phyloP scores from a whole-genome alignment of 176 grass and related monocot genomes.

The Lolium rigidum region DNA sequence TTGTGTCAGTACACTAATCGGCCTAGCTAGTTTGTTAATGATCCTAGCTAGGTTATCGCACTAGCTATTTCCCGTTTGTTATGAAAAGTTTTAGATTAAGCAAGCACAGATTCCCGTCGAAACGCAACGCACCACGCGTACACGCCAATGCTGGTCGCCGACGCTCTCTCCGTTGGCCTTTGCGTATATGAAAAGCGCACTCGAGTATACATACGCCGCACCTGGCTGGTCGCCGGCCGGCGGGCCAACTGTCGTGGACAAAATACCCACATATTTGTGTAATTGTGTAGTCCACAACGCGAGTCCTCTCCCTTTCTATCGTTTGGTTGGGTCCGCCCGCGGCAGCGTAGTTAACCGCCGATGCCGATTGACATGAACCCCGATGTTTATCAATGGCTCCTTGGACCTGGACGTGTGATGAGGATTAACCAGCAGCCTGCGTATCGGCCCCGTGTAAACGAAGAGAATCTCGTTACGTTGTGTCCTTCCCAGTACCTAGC shows the following conservation, averaged over 20 bases:
- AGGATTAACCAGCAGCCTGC: no score
- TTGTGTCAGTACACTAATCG: neutral
- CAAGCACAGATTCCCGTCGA: neutral
- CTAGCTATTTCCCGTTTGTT: no score
- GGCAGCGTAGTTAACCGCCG: neutral
- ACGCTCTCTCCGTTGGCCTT: neutral
- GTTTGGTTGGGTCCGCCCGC: neutral
- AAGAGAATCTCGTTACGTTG: neutral
- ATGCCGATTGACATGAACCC: neutral
- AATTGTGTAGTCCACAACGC: neutral
- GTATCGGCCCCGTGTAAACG: neutral
- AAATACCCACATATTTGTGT: neutral
- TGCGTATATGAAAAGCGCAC: constrained; percentile 29
- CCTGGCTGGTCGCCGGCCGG: neutral
- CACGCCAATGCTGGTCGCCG: no score
- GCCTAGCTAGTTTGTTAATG: neutral
- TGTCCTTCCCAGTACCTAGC: neutral
- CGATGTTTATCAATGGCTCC: constrained; percentile 6
- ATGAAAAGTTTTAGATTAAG: neutral
- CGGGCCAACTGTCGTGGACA: neutral
- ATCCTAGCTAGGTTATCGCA: neutral
- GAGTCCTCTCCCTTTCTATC: neutral
- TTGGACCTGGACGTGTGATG: neutral
- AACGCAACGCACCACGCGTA: neutral
- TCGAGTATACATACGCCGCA: neutral